These are phyloP conservation scores for Alternaria viburni DNA, from an alignment of 2,329 filamentous ascomycete genomes.

Conservation along the genomic window DNA sequence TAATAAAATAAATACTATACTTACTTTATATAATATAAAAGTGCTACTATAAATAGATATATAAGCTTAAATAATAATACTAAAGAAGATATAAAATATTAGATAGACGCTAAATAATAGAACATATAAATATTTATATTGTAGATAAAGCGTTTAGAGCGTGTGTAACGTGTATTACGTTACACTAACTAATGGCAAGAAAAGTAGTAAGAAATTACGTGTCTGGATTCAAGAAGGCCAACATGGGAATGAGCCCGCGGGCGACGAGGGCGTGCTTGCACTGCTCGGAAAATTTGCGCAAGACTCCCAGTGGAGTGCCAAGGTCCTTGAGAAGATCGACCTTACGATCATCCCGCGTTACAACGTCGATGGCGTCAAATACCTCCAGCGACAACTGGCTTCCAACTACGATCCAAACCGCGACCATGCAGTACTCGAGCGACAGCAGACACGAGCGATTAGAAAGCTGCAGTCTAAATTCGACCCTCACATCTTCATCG, in stretches of 20 bases:
- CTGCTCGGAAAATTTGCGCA: slow-evolving; percentile 36
- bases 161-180: too few species aligned
- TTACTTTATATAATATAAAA: too few species aligned
- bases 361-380: slow-evolving; percentile 37
- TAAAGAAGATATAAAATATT: too few species aligned
- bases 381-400: slow-evolving; percentile 28
- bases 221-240: slow-evolving; percentile 39
- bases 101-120: too few species aligned
- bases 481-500: slow-evolving; percentile 34
- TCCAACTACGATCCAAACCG: slow-evolving; percentile 37
- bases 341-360: slow-evolving; percentile 34
- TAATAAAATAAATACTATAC: too few species aligned
- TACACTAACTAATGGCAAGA: slow-evolving; percentile 2
- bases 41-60: too few species aligned
- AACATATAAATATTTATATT: too few species aligned
- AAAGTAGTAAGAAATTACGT: slow-evolving; percentile 20
- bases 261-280: slow-evolving; percentile 35
- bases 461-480: slow-evolving; percentile 26
- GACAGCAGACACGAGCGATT: slow-evolving; percentile 34
- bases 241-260: slow-evolving; percentile 41
- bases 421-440: slow-evolving; percentile 34
- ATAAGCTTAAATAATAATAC: too few species aligned
- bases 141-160: too few species aligned
- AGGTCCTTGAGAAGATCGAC: slow-evolving; percentile 30
- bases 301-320: slow-evolving; percentile 27